These are phyloP conservation scores for Sodiomyces alkalinus DNA, from an alignment of 2,329 filamentous ascomycete species.

Conservation along the genomic window DNA sequence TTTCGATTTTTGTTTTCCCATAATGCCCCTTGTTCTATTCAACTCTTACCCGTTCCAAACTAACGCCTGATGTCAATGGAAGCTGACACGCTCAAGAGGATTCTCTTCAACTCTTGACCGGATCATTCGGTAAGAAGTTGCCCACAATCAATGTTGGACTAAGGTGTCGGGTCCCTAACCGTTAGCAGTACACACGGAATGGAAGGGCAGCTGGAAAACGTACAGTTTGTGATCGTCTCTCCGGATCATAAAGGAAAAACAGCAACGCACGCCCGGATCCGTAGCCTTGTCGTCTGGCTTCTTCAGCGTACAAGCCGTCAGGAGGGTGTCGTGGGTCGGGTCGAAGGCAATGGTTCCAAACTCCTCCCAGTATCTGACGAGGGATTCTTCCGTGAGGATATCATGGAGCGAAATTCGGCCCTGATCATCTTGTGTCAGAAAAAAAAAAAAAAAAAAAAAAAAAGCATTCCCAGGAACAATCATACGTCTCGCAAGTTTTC, in stretches of 20 bases:
- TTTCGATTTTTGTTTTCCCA: no score
- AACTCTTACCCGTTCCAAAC: no score
- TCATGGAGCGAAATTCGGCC: constrained; percentile 92
- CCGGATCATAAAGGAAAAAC: constrained; percentile 93
- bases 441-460: constrained; percentile 1
- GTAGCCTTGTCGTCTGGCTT: constrained; percentile 56
- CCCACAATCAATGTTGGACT: constrained; percentile 92
- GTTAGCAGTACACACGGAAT: constrained; percentile 1
- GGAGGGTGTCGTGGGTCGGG: constrained; percentile 78
- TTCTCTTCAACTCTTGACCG: constrained; percentile 13
- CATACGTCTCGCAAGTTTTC: constrained; percentile 81
- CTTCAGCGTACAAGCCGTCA: constrained; percentile 86
- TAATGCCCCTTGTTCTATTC: no score
- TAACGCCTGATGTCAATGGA: constrained; percentile 7
- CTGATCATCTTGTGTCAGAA: constrained; percentile 32
- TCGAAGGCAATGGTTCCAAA: constrained; percentile 98
- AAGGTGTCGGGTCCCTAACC: constrained; percentile 15
- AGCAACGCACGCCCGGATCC: constrained; percentile 71
- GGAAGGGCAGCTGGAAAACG: no score
- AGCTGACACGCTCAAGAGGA: constrained; percentile 20
- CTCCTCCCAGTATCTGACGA: constrained; percentile 98
- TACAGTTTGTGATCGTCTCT: constrained; percentile 94
- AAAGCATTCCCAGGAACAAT: no score
- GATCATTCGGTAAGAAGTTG: constrained; percentile 85
- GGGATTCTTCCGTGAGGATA: constrained; percentile 84